A percentile compares a stretch with the other conserved stretches of the same genome.
Evolutionary conservation across 768 basidiomycete genomes (phyloP).

Genomic region (Leccinum pellstonianum): DNA sequence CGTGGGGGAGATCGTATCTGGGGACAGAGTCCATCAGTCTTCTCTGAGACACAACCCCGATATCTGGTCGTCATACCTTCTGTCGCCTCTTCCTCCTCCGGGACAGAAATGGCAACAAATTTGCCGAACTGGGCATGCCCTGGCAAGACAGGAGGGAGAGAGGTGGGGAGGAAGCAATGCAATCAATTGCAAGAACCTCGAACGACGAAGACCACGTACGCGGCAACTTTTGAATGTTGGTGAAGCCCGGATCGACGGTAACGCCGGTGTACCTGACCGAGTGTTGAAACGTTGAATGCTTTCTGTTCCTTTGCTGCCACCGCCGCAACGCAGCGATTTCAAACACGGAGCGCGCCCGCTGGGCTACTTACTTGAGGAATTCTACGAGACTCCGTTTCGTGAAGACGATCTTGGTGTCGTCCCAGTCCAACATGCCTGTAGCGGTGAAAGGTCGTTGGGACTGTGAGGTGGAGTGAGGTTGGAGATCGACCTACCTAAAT

Average conservation of each 20-base stretch:
- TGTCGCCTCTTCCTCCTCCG: slow-evolving; percentile 30
- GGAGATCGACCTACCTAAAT: slow-evolving; percentile 47
- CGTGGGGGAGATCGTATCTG: slow-evolving; percentile 15
- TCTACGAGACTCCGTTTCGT: slow-evolving; percentile 76
- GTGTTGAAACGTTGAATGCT: slow-evolving; percentile 26
- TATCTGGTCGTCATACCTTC: slow-evolving; percentile 11
- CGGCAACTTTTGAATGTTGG: slow-evolving; percentile 73
- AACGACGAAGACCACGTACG: slow-evolving; percentile 39
- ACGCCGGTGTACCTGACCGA: slow-evolving; percentile 62
- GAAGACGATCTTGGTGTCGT: slow-evolving; percentile 70
- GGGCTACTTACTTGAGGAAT: slow-evolving; percentile 62
- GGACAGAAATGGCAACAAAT: slow-evolving; percentile 20
- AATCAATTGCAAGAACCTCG: background rate
- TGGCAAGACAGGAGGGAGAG: slow-evolving; percentile 24
- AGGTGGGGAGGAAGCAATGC: background rate
- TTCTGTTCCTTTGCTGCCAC: background rate
- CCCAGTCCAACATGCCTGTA: slow-evolving; percentile 80
- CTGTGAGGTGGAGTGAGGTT: background rate
- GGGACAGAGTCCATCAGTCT: background rate
- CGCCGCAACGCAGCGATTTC: background rate
- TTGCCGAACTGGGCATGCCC: slow-evolving; percentile 75
- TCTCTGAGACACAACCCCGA: background rate
- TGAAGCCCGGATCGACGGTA: slow-evolving; percentile 75
- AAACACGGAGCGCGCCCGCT: slow-evolving; percentile 3
- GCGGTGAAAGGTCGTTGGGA: background rate